A percentile compares a stretch with the other conserved stretches of the same genome.
These are phyloP conservation scores for Pezicula rhizophila DNA, from an alignment of 2,329 filamentous ascomycete genomes.

Conservation along the genomic window DNA sequence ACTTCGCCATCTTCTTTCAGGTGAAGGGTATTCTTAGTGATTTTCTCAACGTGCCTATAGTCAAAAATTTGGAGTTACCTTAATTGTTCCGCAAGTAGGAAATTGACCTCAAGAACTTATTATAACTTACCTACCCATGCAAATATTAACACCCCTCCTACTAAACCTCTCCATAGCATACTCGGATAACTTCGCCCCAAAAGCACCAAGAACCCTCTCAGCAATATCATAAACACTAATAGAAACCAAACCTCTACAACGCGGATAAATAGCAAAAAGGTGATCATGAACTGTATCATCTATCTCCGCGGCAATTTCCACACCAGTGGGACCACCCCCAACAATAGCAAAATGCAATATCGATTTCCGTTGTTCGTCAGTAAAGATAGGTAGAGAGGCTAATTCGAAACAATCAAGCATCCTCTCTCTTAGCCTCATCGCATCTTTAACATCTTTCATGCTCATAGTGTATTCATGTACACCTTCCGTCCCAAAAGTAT, in stretches of 20 bases:
- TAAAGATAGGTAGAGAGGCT: constrained; percentile 55
- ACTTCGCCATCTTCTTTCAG: constrained; percentile 15
- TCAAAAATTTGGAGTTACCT: no score
- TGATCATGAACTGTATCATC: constrained; percentile 68
- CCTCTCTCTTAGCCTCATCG: constrained; percentile 57
- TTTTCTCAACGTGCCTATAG: constrained; percentile 51
- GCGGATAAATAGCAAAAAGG: constrained; percentile 55
- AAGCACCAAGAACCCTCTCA: constrained; percentile 68
- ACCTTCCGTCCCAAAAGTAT: constrained; percentile 77
- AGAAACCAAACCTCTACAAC: constrained; percentile 47
- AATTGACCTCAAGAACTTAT: no score
- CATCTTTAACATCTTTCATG: constrained; percentile 76
- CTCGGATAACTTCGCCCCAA: constrained; percentile 60
- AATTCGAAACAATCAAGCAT: constrained; percentile 63
- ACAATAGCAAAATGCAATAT: constrained; percentile 71
- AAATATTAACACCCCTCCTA: constrained; percentile 60
- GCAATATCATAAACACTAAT: constrained; percentile 73
- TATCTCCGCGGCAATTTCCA: constrained; percentile 67
- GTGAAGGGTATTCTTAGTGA: constrained; percentile 29
- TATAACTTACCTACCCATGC: constrained; percentile 37
- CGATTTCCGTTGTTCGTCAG: constrained; percentile 45
- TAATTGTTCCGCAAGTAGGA: no score
- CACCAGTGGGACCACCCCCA: constrained; percentile 63
- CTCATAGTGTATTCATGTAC: constrained; percentile 76
- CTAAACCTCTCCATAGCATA: constrained; percentile 63